Conservation (phyloP, 1,284 basidiomycete species). For the Rhodotorula sp. region DNA sequence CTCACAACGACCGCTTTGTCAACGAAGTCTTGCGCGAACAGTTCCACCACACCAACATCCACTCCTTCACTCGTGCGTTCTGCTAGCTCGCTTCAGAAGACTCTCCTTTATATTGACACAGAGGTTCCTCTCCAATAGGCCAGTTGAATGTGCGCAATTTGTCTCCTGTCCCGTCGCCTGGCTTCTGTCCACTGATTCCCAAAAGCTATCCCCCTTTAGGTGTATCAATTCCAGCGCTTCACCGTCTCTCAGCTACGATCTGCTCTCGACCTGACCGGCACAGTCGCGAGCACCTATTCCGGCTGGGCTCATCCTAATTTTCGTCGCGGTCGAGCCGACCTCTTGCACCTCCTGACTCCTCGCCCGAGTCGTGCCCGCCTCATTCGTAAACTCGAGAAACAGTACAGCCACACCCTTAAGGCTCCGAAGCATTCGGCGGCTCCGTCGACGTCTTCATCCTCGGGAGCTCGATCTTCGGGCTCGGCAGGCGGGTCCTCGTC, state of each 20-base stretch:
- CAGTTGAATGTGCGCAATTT: neutral
- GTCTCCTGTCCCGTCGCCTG: no score
- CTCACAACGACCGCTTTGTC: conserved; percentile 18
- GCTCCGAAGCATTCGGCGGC: neutral
- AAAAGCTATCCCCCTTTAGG: neutral
- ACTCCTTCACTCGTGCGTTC: conserved; percentile 31
- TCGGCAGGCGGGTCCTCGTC: no score
- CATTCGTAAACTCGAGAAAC: conserved; percentile 28
- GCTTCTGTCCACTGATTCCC: neutral
- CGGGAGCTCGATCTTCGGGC: no score
- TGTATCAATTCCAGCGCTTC: conserved; percentile 27
- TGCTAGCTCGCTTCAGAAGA: no score
- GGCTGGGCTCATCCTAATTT: conserved; percentile 30
- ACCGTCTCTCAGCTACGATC: conserved; percentile 15
- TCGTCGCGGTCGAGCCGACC: conserved; percentile 8
- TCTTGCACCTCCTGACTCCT: conserved; percentile 8
- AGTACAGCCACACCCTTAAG: conserved; percentile 5
- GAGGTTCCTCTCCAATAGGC: neutral
- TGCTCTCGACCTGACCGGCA: conserved; percentile 10
- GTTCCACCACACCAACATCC: conserved; percentile 26
- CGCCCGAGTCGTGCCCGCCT: conserved; percentile 21
- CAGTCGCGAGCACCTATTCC: conserved; percentile 13
- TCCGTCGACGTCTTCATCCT: neutral
- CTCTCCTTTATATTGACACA: neutral
- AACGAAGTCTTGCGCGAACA: conserved; percentile 20